Evolutionary conservation across 2,329 filamentous ascomycete genomes (phyloP).

Genomic region (Fusarium odoratissimum): DNA sequence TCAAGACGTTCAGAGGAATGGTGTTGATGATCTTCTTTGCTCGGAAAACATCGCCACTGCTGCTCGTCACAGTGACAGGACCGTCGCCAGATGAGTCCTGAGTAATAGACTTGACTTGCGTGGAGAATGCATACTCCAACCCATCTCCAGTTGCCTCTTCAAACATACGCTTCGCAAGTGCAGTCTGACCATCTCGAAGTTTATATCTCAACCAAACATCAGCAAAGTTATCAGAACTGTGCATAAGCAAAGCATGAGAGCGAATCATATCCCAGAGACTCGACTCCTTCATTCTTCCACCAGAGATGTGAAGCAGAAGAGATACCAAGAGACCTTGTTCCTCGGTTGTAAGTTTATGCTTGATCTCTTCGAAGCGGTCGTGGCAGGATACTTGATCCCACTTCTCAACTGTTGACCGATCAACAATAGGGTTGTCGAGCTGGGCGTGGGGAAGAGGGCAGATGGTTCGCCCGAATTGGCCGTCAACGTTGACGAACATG

Average conservation of each 20-base stretch:
- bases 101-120: background rate
- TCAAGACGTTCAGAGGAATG: background rate
- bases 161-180: background rate
- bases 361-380: background rate
- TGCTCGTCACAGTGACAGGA: accelerated
- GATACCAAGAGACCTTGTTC: background rate
- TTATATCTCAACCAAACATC: background rate
- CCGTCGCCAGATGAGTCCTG: background rate
- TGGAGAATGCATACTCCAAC: background rate
- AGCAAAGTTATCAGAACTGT: background rate
- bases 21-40: background rate
- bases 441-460: background rate
- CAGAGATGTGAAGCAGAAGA: background rate
- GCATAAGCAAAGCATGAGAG: background rate
- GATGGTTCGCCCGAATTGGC: background rate
- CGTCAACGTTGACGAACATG: background rate
- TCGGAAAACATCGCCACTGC: accelerated
- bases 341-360: background rate
- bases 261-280: background rate
- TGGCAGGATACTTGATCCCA: background rate
- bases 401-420: background rate
- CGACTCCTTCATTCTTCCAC: background rate
- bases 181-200: background rate
- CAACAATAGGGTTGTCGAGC: background rate
- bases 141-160: background rate